phyloP scores from a whole-genome alignment of 768 basidiomycete genomes.

The Pholiota molesta region DNA sequence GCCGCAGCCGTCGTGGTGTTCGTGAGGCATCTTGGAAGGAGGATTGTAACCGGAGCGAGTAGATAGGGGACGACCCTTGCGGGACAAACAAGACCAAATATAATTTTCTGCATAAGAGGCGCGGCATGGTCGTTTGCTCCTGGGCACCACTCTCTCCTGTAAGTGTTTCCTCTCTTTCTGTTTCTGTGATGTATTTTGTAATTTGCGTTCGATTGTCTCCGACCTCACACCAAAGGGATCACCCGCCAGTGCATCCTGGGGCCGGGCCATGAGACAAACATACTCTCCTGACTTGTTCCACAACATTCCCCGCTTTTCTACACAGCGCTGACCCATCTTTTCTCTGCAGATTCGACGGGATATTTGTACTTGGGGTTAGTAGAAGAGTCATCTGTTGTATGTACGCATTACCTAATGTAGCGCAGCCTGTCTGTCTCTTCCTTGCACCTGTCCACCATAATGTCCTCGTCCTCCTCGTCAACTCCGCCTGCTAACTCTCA shows the following conservation, averaged over 20 bases:
- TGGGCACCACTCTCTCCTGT: conserved; percentile 9
- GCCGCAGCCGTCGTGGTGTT: conserved; percentile 58
- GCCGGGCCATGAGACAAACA: conserved; percentile 71
- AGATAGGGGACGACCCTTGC: background rate
- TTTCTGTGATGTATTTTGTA: conserved; percentile 65
- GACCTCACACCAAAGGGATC: conserved; percentile 69
- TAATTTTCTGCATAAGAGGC: conserved; percentile 1
- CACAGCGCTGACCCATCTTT: conserved; percentile 21
- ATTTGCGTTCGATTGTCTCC: conserved; percentile 85
- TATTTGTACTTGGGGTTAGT: background rate
- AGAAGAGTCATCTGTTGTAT: conserved; percentile 12
- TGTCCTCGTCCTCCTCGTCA: conserved; percentile 4
- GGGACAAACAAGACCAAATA: conserved; percentile 20
- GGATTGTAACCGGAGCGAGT: too few relatives aligned
- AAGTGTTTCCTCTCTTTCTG: conserved; percentile 11
- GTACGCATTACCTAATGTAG: conserved; percentile 26
- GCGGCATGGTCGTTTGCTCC: background rate
- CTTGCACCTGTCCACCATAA: background rate
- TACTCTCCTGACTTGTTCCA: conserved; percentile 46
- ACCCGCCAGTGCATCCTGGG: conserved; percentile 78
- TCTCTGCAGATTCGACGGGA: conserved; percentile 4
- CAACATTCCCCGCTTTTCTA: conserved; percentile 3
- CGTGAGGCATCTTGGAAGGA: conserved; percentile 48
- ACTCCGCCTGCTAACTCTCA: background rate
- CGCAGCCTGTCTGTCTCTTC: conserved; percentile 3